Conservation (phyloP, 768 basidiomycete genomes). For the Royoungia palumana region DNA sequence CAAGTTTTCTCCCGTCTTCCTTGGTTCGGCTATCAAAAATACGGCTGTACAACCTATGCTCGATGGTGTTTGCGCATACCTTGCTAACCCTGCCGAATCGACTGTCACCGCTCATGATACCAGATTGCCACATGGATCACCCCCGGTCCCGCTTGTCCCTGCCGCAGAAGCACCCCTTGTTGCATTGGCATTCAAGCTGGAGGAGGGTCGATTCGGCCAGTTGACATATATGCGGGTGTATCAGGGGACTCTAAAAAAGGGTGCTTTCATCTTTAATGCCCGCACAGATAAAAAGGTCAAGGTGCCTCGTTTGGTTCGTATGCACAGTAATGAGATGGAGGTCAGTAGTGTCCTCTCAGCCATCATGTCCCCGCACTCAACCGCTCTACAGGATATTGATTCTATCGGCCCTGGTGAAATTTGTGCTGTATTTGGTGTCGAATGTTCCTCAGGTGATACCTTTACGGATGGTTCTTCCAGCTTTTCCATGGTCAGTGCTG, state of each 20-base stretch:
- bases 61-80: constrained; percentile 93
- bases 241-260: constrained; percentile 88
- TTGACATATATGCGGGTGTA: constrained; percentile 98
- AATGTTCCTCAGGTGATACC: constrained; percentile 96
- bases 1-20: constrained; percentile 94
- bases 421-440: constrained; percentile 98
- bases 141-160: constrained; percentile 73
- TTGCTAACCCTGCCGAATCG: constrained; percentile 83
- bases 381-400: constrained; percentile 74
- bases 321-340: constrained; percentile 99
- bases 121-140: constrained; percentile 56
- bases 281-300: constrained; percentile 97
- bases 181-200: constrained; percentile 95
- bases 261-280: constrained; percentile 83
- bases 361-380: not conserved
- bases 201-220: constrained; percentile 96
- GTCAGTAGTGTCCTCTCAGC: constrained; percentile 36
- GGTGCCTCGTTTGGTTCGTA: constrained; percentile 90
- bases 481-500: constrained; percentile 79
- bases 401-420: constrained; percentile 96
- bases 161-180: constrained; percentile 86
- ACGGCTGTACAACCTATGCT: constrained; percentile 91
- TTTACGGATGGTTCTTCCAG: constrained; percentile 91
- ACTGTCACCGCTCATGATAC: constrained; percentile 82
- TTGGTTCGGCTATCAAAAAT: constrained; percentile 97